These are phyloP conservation scores for Oldenlandia corymbosa DNA, from an alignment of 257 asterid genomes.

Conservation along the genomic window DNA sequence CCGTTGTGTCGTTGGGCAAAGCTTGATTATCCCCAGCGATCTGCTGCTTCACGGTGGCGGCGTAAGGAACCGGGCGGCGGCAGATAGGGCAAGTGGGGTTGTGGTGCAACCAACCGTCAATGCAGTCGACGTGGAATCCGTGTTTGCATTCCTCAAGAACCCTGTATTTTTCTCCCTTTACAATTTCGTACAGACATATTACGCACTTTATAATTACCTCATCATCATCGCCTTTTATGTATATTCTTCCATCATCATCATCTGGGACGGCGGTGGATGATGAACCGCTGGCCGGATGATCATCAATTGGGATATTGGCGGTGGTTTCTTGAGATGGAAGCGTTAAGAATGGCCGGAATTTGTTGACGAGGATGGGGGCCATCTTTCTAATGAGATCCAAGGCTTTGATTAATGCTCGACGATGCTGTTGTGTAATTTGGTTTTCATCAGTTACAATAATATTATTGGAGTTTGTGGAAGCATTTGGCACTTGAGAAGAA, in stretches of 20 bases:
- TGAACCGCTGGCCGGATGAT: neutral
- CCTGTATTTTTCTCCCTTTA: conserved; percentile 21
- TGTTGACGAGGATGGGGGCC: neutral
- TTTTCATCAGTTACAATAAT: too few relatives aligned
- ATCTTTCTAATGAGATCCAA: neutral
- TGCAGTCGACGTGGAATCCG: conserved; percentile 32
- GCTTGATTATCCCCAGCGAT: neutral
- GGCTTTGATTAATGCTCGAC: neutral
- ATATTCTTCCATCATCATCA: neutral
- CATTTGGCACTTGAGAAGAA: too few relatives aligned
- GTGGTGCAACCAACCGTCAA: conserved; percentile 32
- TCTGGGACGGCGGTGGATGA: too few relatives aligned
- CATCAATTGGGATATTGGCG: neutral
- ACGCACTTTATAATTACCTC: conserved; percentile 18
- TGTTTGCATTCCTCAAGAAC: conserved; percentile 28
- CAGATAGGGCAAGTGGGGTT: conserved; percentile 35
- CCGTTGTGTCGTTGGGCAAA: neutral
- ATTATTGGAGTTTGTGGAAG: too few relatives aligned
- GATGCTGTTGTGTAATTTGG: too few relatives aligned
- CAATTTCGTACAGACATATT: conserved; percentile 28
- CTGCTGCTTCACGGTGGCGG: neutral
- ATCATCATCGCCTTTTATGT: neutral
- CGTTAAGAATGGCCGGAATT: neutral
- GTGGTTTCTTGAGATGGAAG: neutral
- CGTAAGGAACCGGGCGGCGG: conserved; percentile 14